Evolutionary conservation across 2,329 filamentous ascomycete genomes (phyloP), one percentile per base, ranked within the genome.

Genomic region (Colletotrichum gloeosporioides): DNA sequence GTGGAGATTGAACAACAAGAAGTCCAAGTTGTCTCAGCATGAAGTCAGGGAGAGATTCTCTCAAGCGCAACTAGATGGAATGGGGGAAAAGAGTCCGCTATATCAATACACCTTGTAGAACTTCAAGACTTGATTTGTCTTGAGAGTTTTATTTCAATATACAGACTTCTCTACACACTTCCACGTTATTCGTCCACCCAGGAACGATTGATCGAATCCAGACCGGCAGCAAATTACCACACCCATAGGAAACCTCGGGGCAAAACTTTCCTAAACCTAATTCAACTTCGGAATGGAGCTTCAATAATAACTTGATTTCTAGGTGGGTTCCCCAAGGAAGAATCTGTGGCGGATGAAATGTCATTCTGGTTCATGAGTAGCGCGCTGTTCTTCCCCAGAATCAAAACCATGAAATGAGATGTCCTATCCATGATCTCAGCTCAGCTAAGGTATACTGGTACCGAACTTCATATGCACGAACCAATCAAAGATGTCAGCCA

Each of bases 1-100:
- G 13, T 69, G 73, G 27, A 66, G 53, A 9, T 78, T 79, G 3
- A 84, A 84, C 63, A 80, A 80, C 76, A 79, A 79, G 68, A 72
- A 79, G 18, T 80, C 75, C 0, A 78, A 69, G 32, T 12, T 81
- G 13, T 79, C 78, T 1, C 80, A 80, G 70, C 76, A 72, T 1
- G 81, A 84, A 36, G 72, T 84, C 25, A 65, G 78, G 25, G 76
- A 74, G 13, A 81, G 78, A 76, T 83, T 82, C 29, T 80, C 82
- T 0, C 77, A 80, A 1, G 31, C 74, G 22, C 27, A 72, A 32
- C 62, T 72, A 13, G 70, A 72, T 22, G 10, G 70, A 27, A 72
- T 67, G 62, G 70, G 70, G 3, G 70, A 72, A 25, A 36, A 44
- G 39, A 72, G 70, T 27, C 70, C 70, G 3, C n/a, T 72, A 18